phyloP scores from a whole-genome alignment of 2,329 filamentous ascomycete genomes.

The Aureobasidium vineae region DNA sequence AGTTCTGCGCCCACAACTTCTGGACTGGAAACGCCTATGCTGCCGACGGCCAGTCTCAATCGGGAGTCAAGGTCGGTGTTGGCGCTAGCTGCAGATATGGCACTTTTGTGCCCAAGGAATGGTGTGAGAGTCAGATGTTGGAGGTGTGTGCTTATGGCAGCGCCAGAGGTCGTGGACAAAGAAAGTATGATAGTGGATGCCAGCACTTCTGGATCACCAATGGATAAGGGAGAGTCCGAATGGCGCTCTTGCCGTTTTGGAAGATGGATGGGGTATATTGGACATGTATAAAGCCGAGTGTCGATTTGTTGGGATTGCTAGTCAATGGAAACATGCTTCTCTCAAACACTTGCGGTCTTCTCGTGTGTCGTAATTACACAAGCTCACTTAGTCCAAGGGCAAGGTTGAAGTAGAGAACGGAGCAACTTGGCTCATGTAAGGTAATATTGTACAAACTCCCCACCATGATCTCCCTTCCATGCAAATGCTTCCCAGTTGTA shows the following conservation, averaged over 20 bases:
- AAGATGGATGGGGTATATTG: background rate
- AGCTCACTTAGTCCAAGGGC: background rate
- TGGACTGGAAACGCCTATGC: background rate
- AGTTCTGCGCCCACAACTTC: background rate
- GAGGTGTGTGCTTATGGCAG: background rate
- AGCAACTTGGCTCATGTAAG: background rate
- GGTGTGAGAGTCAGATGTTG: slow-evolving; percentile 18
- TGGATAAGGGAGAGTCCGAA: background rate
- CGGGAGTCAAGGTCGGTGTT: background rate
- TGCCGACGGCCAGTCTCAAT: background rate
- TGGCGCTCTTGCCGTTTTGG: background rate
- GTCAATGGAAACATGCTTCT: background rate
- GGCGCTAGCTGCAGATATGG: background rate
- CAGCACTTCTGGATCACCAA: slow-evolving; percentile 6
- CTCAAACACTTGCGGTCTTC: background rate
- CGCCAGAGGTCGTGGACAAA: background rate
- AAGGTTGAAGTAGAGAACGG: background rate
- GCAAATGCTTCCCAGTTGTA: background rate
- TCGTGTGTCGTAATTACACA: background rate
- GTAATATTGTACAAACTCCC: background rate
- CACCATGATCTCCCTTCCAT: background rate
- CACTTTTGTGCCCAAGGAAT: background rate
- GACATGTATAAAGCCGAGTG: background rate
- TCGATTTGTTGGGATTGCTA: background rate
- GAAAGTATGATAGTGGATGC: background rate